Base-by-base conservation (phyloP, 805 yeast genomes). In the Clavispora fructus region DNA sequence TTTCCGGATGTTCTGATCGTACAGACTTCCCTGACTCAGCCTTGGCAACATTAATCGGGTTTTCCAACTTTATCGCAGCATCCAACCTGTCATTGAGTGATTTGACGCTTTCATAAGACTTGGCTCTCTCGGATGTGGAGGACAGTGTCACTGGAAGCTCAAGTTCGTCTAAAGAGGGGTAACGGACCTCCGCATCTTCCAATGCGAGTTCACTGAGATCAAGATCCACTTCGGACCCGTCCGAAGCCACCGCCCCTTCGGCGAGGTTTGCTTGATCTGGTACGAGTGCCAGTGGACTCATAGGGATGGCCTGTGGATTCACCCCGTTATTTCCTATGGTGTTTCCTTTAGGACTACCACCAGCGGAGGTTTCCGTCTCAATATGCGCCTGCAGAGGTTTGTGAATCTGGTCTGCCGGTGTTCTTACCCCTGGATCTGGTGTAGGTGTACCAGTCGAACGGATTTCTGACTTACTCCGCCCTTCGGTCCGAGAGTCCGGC, bases 171-270 rank as follows among this genome's bases (percentile, higher is more conserved):
- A 75, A 54, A 2, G 77, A 70, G 0, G 81, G 85, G 52, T 71
- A 80, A 41, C 83, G 61, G 46, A 74, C 74, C 54, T 77, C 83
- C 1, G 73, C 77, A 45, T 70, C 61, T 26, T 71, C 74, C 44
- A 71, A 53, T 30, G 30, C 31, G 42, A 71, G 53, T 31, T 16
- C 31, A 6, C 32, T 33, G 6, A 39, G n/a, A 11, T 42, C 46
- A 6, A 32, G 35, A 39, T 42, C 49, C 28, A 53, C 58, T 35
- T 56, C 61, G 17, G 45, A 45, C 10, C 43, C 45, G 16, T 29
- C 37, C 19, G 45, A 19, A 19, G 3, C 23, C 5, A 19, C 23
- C 23, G 5, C 23, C 3, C 23, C 23, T 19, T 19, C 23, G 23
- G 23, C 5, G 23, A 19, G 23, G 23, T 19, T 19, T 19, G 23